Evolutionary conservation across 495 filamentous ascomycete genomes (phyloP), one percentile per base, ranked within the genome.

Genomic region (Talaromyces trachyspermus): DNA sequence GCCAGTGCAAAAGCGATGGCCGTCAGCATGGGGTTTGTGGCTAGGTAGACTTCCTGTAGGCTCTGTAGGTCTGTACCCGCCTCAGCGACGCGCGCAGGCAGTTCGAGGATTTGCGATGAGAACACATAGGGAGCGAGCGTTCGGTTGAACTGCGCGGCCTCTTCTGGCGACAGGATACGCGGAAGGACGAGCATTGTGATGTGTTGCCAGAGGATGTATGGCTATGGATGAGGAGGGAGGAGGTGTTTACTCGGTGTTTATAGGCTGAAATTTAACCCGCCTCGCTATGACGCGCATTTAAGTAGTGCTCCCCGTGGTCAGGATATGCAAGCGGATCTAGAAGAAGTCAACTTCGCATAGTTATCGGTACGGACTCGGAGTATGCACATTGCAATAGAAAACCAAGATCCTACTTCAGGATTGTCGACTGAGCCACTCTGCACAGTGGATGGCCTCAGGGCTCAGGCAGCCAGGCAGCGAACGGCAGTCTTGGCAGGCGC

Each of bases 11-110:
- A 71, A 1, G 80, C 83, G 52, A 92, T 70, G 15, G 84, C 88
- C 3, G 78, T 79, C 8, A 95, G 74, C 22, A 95, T 58, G 2
- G 94, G 94, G 61, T 99, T 99, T 24, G 90, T 96, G 23, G 78
- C 75, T 24, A 88, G 63, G 54, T 99, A 99, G 49, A 95, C 66
- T 18, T 79, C 65, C 57, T 73, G 72, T 60, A 78, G 61, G 75
- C 64, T 66, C 51, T 72, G 57, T 41, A 75, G 63, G 57, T 77
- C 77, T 42, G 70, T 70, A 50, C 79, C 63, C 52, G 73, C 75
- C 42, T 75, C 67, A 49, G 74, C 59, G 49, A 94, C 59, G 54
- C 76, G 76, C 45, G 70, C 65, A 39, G 89, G 83, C 37, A 94
- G 77, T 51, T 72, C 68, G 62, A 78, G 77, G 53, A 97, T 73